Base-by-base conservation (phyloP, 1,139 yeast genomes). In the Spencermartinsiella ligniputridi region DNA sequence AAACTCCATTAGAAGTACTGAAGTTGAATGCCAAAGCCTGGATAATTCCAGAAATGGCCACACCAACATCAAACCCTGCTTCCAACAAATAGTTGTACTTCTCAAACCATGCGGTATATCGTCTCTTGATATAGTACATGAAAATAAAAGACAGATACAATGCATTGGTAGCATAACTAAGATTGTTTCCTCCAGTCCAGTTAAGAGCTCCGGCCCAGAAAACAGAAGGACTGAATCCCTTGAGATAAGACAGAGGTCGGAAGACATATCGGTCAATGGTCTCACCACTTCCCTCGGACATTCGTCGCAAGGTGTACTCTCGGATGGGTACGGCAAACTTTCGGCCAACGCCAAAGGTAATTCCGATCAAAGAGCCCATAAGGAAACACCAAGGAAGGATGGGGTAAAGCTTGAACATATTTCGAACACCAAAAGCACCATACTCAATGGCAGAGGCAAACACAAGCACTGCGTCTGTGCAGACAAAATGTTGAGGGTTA, bases 361-460 rank as follows among this genome's bases (percentile, higher is more conserved):
- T 36, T 2, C 76, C 78, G n/a, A 73, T 54, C 2, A 74, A 48
- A 22, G 71, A 71, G 1, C 74, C 69, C 16, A 70, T 51, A 44
- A 71, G 53, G 59, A 71, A 75, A 34, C 63, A 70, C 66, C 64
- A 75, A 48, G 66, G 66, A 55, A 75, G 61, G 19, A 66, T 55
- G n/a, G 79, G 78, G 49, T 75, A 75, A 27, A 74, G 61, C 2
- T 68, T 68, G 20, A 30, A 78, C 29, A 78, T 73, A 42, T 75
- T 70, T 55, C 72, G 66, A 20, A 87, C 86, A 20, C 86, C 87
- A 55, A 81, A 78, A 38, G 76, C 75, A 50, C 86, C 85, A 74
- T 79, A 78, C 35, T 76, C 64, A 12, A 78, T 73, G 9, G 79
- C 70, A 18, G 80, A 70, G 35, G 75, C 64, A 61, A 68, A 79